Conservation (phyloP, 106 monocot genomes). For the Platanthera guangdongensis region DNA sequence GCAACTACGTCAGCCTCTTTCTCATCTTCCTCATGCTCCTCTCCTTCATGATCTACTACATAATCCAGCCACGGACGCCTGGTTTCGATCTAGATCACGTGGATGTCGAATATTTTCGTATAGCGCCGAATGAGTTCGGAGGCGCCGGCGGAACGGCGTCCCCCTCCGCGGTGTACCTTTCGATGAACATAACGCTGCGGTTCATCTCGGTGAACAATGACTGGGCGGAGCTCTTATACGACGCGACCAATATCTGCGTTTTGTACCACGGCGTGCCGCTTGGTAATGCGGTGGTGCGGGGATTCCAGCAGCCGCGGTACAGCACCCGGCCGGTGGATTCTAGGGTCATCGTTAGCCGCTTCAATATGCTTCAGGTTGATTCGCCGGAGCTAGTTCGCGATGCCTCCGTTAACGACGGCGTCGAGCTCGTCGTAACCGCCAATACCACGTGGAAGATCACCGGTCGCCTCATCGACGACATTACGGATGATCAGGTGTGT, state of each 20-base stretch:
- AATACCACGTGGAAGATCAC: too few species aligned
- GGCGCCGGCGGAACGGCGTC: neutral
- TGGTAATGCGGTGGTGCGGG: conserved; percentile 52
- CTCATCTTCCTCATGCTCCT: too few species aligned
- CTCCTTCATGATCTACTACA: too few species aligned
- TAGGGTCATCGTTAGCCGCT: conserved; percentile 38
- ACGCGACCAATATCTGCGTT: conserved; percentile 36
- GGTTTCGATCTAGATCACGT: too few species aligned
- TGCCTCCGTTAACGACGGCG: too few species aligned
- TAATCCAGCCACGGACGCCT: too few species aligned
- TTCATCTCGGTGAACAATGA: conserved; percentile 73
- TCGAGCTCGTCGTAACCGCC: too few species aligned
- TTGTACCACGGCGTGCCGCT: conserved; percentile 84
- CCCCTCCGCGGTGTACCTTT: conserved; percentile 29
- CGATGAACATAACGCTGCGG: conserved; percentile 70
- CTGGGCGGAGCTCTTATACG: conserved; percentile 39
- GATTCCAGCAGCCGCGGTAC: conserved; percentile 16
- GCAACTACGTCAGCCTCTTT: too few species aligned
- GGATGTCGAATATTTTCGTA: too few species aligned
- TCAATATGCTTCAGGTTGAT: conserved; percentile 60
- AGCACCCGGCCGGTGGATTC: conserved; percentile 25
- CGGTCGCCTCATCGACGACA: too few species aligned
- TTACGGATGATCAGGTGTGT: too few species aligned
- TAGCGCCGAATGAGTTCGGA: neutral
- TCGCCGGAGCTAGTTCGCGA: conserved; percentile 36